Evolutionary conservation across 2,329 filamentous ascomycete species (phyloP), one percentile per base, ranked within the genome.

Genomic region (Fusarium globosum): DNA sequence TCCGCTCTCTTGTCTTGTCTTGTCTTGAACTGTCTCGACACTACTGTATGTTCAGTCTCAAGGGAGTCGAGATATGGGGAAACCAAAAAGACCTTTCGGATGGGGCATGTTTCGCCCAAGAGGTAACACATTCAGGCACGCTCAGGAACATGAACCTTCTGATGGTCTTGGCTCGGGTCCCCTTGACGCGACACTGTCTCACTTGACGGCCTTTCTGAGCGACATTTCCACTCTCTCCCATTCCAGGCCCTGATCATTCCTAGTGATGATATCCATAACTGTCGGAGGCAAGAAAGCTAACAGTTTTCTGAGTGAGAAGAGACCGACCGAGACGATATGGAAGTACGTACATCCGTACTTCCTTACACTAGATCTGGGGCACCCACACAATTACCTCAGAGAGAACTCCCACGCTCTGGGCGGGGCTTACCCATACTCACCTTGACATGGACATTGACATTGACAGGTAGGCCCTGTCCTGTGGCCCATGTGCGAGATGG

Each of bases 161-260:
- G 72, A 72, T 53, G 35, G 46, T 39, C 65, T 61, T 73, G 75
- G 72, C 23, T 71, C 21, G 36, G 75, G 69, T 55, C 33, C 72
- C 65, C 53, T 60, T 71, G 76, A 73, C 69, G 11, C 73, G 73
- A 71, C 46, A 72, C 15, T 81, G 65, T 68, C 53, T 68, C 46
- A 56, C 57, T 61, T 62, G 70, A 68, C 46, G 71, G 69, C 71
- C 72, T 74, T 79, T 76, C 38, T 68, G 65, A 60, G 75, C 57
- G 70, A 72, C 71, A 72, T 79, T 76, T 72, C 77, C 71, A 69
- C 70, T 61, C 58, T 53, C 61, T 53, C 56, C 51, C 77, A 79
- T 79, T 79, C 77, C 77, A 68, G 46, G 66, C 62, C 55, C 48
- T 60, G 45, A 64, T 65, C 77, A 79, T 79, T 79, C 77, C 77